Evolutionary conservation across 2,329 filamentous ascomycete genomes (phyloP), one percentile per base, ranked within the genome.

Genomic region (Colletotrichum sp.): DNA sequence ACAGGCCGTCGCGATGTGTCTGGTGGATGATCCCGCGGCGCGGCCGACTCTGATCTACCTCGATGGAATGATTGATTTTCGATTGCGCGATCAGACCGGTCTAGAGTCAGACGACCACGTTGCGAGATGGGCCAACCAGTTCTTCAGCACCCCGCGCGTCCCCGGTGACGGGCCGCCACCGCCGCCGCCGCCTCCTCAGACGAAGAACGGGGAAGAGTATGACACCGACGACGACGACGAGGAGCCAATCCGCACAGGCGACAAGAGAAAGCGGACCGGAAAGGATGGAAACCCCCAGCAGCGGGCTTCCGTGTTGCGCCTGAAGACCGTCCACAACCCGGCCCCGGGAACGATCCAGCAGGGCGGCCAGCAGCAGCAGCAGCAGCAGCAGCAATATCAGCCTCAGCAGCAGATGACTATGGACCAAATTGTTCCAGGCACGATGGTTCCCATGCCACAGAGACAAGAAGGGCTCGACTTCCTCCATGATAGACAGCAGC

Each of bases 41-140:
- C 79, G 82, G 0, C 81, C 82, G 9, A 58, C 27, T 6, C 71
- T 82, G 12, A 21, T 73, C 34, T 36, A 70, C 2, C 75, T 83
- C 18, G 69, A 80, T 11, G 66, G 55, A 6, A 57, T 59, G 18
- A 74, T 81, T 7, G 54, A 71, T 13, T 27, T 21, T 8, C 79
- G 80, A 36, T 80, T 79, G 38, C 29, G 12, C 11, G 9, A 9
- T 34, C 31, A 47, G 38, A 47, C 21, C 8, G 62, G 31, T 18
- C 68, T 73, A 5, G 74, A 79, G 18, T 21, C 75, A 3, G 66
- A 74, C 7, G 72, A 76, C 7, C 68, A 74, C 6, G 64, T 76
- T 38, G 59, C 36, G 12, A 3, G 15, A 16, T 82, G 75, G 75
- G 72, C 66, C 3, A 12, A 31, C 6, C 51, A 61, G 3, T 73